Evolutionary conservation across 2,329 filamentous ascomycete species (phyloP).

Genomic region (Fusarium nanum): DNA sequence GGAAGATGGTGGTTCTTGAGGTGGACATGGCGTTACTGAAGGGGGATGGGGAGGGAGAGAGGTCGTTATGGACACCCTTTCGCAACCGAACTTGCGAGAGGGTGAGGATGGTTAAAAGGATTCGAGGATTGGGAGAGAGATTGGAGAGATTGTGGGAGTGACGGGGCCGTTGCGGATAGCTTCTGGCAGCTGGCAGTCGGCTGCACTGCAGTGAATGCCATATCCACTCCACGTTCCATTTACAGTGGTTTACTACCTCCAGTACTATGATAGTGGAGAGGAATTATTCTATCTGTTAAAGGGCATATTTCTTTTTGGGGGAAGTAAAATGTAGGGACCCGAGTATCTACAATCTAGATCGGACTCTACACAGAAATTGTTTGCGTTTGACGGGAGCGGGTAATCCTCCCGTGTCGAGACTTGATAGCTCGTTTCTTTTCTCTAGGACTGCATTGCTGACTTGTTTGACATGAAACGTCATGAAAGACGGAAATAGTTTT

Average conservation of each 20-base stretch:
- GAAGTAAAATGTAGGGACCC: conserved; percentile 34
- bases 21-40: conserved; percentile 41
- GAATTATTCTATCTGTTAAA: neutral
- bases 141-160: conserved; percentile 2
- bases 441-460: neutral
- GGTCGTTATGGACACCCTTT: conserved; percentile 32
- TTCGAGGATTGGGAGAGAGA: neutral
- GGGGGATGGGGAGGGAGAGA: neutral
- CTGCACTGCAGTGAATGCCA: neutral
- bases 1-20: conserved; percentile 37
- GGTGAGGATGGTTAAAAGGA: conserved; percentile 28
- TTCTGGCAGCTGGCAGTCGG: conserved; percentile 9
- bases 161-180: conserved; percentile 4
- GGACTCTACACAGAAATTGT: conserved; percentile 11
- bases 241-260: neutral
- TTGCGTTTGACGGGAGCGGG: conserved; percentile 24
- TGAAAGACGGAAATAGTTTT: conserved; percentile 35
- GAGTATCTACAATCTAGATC: conserved; percentile 25
- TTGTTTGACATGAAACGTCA: conserved; percentile 30
- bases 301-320: neutral
- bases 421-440: neutral
- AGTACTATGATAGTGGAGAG: no score
- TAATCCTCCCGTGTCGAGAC: conserved; percentile 33
- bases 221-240: neutral
- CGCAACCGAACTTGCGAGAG: conserved; percentile 25